Evolutionary conservation across 345 rosid genomes (phyloP).

Genomic region (Salix purpurea): DNA sequence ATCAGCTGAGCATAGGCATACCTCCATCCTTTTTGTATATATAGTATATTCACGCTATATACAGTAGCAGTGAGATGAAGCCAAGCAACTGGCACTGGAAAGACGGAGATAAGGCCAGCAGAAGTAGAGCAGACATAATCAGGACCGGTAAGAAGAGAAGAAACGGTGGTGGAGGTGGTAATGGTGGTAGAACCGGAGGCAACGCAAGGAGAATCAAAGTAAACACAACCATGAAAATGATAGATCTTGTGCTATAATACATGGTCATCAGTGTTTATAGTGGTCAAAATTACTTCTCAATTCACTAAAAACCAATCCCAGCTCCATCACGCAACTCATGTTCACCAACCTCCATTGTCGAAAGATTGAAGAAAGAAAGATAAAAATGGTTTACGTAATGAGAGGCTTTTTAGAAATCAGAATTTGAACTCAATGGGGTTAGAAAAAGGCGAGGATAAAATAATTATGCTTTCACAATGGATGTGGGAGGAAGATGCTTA

Average conservation of each 20-base stretch:
- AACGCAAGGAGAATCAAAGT: not conserved
- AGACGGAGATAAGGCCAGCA: constrained; percentile 1
- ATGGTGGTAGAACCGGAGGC: constrained; percentile 8
- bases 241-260: not conserved
- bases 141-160: constrained; percentile 2
- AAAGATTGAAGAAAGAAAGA: not conserved
- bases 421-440: not conserved
- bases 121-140: not conserved
- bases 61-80: not conserved
- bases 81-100: not conserved
- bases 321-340: not conserved
- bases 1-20: not conserved
- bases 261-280: not conserved
- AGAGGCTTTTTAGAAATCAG: not conserved
- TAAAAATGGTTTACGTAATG: not conserved
- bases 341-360: not conserved
- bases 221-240: constrained; percentile 1
- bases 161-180: constrained; percentile 8
- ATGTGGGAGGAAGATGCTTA: not conserved
- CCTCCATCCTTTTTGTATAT: not conserved
- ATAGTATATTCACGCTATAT: not conserved
- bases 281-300: not conserved
- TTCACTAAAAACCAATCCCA: not conserved
- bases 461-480: not conserved
- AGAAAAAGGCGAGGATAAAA: not conserved